Base-by-base conservation (phyloP, 106 monocot species). In the Allium cepa region DNA sequence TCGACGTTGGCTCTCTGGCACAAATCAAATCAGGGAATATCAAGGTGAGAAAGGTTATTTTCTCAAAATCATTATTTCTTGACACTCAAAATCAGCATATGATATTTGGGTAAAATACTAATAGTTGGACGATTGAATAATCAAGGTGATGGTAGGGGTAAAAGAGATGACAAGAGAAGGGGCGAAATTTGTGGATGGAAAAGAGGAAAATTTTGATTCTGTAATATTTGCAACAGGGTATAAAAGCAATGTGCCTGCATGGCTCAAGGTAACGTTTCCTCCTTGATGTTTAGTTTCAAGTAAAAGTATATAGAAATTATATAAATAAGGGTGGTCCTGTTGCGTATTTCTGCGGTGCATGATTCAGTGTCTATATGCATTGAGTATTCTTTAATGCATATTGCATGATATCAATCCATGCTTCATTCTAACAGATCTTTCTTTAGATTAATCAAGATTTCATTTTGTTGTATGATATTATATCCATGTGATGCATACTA, bases 221-320 rank as follows among this genome's bases (percentile, higher is more conserved):
- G 79, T 99, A 18, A 75, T 99, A n/a, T 69, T 93, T 2, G 99
- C 99, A 6, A 99, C 85, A 56, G 99, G 93, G 0, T 93, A 99
- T 82, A 90, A 76, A 75, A 99, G 99, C 85, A 93, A 87, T 76
- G 90, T 99, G 15, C 83, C 93, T 59, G 81, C 90, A 0, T 99
- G 93, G 93, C 90, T 99, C 73, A 85, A 85, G 93, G 99, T 92
- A 82, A 18, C 48, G 48, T 69, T 22, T 58, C 8, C 17, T 47
- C 11, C 45, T 56, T 45, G 8, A 14, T 26, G 16, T 56, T 48
- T 13, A 27, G 11, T 7, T 55, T 14, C 56, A 56, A 36, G 22
- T 70, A 58, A 58, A 58, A 17, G 47, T 18, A 9, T 36, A 36
- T 36, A 36, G 36, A 36, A 36, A 36, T 36, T 36, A 36, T 36